Base-by-base conservation (phyloP, 129 eudicot genomes). In the Calendula officinalis region DNA sequence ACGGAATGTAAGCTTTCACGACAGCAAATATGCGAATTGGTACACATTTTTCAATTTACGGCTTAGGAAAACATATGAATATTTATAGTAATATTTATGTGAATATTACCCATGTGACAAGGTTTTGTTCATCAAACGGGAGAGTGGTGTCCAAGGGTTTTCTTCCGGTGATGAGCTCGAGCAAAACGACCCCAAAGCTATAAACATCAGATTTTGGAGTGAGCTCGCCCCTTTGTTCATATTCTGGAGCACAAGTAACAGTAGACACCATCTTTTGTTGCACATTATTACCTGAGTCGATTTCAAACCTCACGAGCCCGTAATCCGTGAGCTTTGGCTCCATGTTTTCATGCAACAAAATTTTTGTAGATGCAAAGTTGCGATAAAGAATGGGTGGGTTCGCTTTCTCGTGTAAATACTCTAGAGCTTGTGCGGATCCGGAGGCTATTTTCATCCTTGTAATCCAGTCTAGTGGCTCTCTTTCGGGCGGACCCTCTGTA, bases 101-200 rank as follows among this genome's bases (percentile, higher is more conserved):
- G n/a, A n/a, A n/a, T n/a, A n/a, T n/a, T 82, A 88, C 96, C 96
- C 96, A 88, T 16, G 35, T 68, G 57, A 84, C 86, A 60, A 88
- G 68, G 53, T 78, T 84, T 72, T 88, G 96, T 72, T 88, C 91
- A 2, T 82, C 84, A 14, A 36, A 4, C 3, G 86, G 84, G 43
- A 37, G 72, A 33, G 76, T 45, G 8, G 89, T 79, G 45, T 88
- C 96, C 33, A 84, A 27, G 57, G 91, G 86, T 72, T 53, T 79
- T 48, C 96, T 78, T 43, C 96, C 96, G 1, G 91, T 73, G 50
- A 88, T 84, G 58, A 88, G 84, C 83, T 88, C 91, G 5, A 88
- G 78, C 7, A 88, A 54, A 46, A 88, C 75, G 6, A 88, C 79
- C 5, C 96, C 96, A 74, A 88, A 88, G 13, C 86, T 79, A 67